phyloP scores from a whole-genome alignment of 257 asterid species.

The Ajuga chamaepitys region DNA sequence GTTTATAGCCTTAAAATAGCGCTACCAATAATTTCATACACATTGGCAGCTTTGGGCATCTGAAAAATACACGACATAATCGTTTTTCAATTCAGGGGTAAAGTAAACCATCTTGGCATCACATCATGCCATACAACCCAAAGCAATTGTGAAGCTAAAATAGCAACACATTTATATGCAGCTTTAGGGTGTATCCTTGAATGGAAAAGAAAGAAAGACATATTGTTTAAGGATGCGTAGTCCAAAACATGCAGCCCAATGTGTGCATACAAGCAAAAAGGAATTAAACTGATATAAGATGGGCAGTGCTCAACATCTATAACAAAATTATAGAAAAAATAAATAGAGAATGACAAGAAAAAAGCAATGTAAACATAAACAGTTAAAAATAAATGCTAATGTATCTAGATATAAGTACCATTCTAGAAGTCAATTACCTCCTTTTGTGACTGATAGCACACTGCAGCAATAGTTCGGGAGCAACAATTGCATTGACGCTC shows the following conservation, averaged over 20 bases:
- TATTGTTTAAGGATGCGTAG: background rate
- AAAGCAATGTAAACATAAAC: slow-evolving; percentile 1
- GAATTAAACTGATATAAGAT: slow-evolving; percentile 7
- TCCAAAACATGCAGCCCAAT: background rate
- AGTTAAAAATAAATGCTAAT: background rate
- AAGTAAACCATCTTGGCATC: background rate
- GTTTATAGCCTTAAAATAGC: background rate
- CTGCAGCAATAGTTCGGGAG: slow-evolving; percentile 49
- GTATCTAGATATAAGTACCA: no score
- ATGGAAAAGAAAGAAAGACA: slow-evolving; percentile 2
- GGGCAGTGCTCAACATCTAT: background rate
- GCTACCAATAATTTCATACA: background rate
- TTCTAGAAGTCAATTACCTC: slow-evolving; percentile 70
- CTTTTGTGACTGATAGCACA: slow-evolving; percentile 81
- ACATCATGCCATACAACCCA: background rate
- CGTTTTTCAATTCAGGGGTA: background rate
- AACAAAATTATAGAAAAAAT: background rate
- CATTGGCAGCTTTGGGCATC: background rate
- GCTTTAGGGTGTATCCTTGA: background rate
- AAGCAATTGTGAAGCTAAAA: background rate
- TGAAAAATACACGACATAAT: background rate
- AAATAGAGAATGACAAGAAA: background rate
- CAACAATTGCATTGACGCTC: slow-evolving; percentile 67
- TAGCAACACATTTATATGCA: background rate
- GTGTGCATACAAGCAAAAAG: background rate